Evolutionary conservation across 257 asterid genomes (phyloP), one percentile per base, ranked within the genome.

Genomic region (Ilex asprella): DNA sequence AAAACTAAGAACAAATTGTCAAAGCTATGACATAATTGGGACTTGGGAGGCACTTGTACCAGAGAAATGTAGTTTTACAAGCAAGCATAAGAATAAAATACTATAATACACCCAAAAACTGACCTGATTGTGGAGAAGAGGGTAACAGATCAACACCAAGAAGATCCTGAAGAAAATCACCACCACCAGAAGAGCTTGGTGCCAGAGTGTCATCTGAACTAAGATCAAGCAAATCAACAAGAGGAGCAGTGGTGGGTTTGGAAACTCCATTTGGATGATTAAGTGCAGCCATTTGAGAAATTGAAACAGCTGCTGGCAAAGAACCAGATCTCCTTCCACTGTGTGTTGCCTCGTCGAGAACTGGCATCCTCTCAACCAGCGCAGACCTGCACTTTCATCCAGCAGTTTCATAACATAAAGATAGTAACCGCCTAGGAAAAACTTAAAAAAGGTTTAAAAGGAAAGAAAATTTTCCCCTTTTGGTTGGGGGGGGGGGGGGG

Each of bases 311-410:
- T 75, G 82, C 81, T 56, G 95, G 79, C 52, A 88, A 62, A 50
- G 93, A 82, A 59, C 97, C 94, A 51, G 92, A 86, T 76, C 82
- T 87, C 83, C 91, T 85, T 72, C 94, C 91, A 46, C 83, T 85
- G 70, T 78, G 86, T 29, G 88, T 82, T 64, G 95, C 89, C 75
- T 89, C 99, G 68, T 93, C 97, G 43, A 93, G 95, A 63, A 81
- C 94, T 31, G 99, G 99, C 96, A 89, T 89, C 74, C 92, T 86
- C 78, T 93, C 99, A 41, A 89, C 94, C 73, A 93, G 79, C 32
- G 84, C 70, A 64, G 99, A 74, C 79, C 99, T 93, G 83, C 67
- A 67, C 61, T 60, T 29, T 54, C 56, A 71, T 55, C 59, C 70
- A 65, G 62, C 43, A 72, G 67, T 41, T n/a, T 59, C 62, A 30